phyloP scores from a whole-genome alignment of 495 filamentous ascomycete species.

The Extremus antarcticus region DNA sequence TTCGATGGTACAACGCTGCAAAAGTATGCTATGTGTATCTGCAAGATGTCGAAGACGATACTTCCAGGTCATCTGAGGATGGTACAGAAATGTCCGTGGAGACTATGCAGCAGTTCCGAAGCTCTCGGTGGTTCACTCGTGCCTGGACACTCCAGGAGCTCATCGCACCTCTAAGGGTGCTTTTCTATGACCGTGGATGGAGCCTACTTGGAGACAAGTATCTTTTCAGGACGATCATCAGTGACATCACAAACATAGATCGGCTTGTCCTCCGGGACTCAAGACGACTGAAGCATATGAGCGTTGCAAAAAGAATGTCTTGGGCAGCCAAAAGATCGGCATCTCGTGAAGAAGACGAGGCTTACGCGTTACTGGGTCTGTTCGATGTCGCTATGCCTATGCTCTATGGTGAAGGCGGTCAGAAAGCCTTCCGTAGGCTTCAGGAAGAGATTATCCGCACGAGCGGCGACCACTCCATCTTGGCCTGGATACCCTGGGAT shows the following conservation, averaged over 20 bases:
- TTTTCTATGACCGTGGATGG: not conserved
- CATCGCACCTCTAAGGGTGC: constrained; percentile 3
- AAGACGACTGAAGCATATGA: not conserved
- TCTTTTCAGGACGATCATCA: not conserved
- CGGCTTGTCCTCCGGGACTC: not conserved
- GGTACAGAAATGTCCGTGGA: not conserved
- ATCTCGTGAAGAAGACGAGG: constrained; percentile 24
- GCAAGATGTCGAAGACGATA: constrained; percentile 1
- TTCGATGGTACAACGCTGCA: constrained; percentile 3
- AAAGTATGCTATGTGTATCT: constrained; percentile 8
- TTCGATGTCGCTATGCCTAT: constrained; percentile 29
- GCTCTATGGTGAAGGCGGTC: constrained; percentile 28
- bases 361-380: constrained; percentile 28
- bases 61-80: not conserved
- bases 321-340: constrained; percentile 9
- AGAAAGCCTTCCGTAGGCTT: constrained; percentile 23
- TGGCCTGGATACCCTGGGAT: constrained; percentile 7
- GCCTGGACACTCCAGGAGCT: constrained; percentile 11
- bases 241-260: not conserved
- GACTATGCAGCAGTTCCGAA: not conserved
- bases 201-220: not conserved
- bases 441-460: constrained; percentile 25
- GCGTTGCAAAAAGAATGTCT: constrained; percentile 14
- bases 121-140: not conserved
- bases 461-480: constrained; percentile 5